Evolutionary conservation across 305 asterid genomes (phyloP).

Genomic region (Fraxinus paxiana): DNA sequence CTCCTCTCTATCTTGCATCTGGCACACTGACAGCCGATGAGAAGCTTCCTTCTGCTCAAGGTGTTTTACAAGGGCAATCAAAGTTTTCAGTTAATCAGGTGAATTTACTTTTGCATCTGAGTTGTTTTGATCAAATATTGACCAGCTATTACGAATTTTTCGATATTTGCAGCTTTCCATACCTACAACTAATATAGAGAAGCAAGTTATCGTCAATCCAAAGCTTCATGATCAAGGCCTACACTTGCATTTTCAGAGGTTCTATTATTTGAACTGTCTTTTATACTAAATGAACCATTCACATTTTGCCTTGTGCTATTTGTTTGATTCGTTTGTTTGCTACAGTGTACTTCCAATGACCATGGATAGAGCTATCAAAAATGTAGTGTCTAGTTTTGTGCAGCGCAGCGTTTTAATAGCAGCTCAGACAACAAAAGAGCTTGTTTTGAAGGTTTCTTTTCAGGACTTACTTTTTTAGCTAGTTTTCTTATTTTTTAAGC

Average conservation of each 20-base stretch:
- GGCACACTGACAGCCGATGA: slow-evolving; percentile 72
- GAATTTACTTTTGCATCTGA: slow-evolving; percentile 11
- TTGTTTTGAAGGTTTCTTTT: slow-evolving; percentile 74
- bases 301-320: neutral
- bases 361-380: slow-evolving; percentile 93
- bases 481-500: neutral
- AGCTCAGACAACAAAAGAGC: slow-evolving; percentile 94
- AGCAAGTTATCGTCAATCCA: slow-evolving; percentile 77
- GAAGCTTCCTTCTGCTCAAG: slow-evolving; percentile 71
- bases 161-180: slow-evolving; percentile 59
- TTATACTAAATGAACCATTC: slow-evolving; percentile 4
- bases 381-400: slow-evolving; percentile 78
- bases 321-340: slow-evolving; percentile 24
- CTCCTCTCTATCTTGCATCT: slow-evolving; percentile 65
- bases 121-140: slow-evolving; percentile 10
- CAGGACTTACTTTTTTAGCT: neutral
- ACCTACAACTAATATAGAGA: slow-evolving; percentile 76
- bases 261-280: slow-evolving; percentile 24
- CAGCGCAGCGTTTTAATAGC: slow-evolving; percentile 97
- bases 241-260: slow-evolving; percentile 89
- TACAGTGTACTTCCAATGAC: slow-evolving; percentile 81
- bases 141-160: slow-evolving; percentile 12
- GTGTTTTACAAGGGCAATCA: slow-evolving; percentile 64
- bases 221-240: slow-evolving; percentile 71
- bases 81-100: slow-evolving; percentile 82